Conservation (phyloP, 2,329 filamentous ascomycete genomes). For the Sarocladium oryzae region DNA sequence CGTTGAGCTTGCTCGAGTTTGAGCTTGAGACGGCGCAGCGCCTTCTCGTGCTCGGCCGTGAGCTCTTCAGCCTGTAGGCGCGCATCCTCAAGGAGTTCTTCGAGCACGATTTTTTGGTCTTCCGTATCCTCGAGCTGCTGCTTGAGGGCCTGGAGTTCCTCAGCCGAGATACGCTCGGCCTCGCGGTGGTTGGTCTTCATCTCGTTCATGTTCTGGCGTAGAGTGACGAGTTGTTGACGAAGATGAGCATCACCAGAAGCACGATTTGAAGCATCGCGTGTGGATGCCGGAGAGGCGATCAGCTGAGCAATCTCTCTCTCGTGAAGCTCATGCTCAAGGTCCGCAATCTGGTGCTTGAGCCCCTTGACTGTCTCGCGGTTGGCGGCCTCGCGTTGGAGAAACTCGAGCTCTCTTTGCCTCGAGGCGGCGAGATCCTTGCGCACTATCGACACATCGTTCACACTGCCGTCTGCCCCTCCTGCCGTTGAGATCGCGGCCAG, state of each 20-base stretch:
- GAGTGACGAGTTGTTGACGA: conserved; percentile 52
- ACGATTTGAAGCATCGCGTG: conserved; percentile 47
- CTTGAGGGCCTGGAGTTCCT: conserved; percentile 42
- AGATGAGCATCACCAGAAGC: conserved; percentile 54
- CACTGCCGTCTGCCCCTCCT: conserved; percentile 31
- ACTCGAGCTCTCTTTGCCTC: conserved; percentile 59
- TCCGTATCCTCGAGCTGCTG: conserved; percentile 49
- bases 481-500: conserved; percentile 26
- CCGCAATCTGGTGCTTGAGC: conserved; percentile 58
- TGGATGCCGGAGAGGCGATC: conserved; percentile 33
- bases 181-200: conserved; percentile 43
- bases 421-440: conserved; percentile 57
- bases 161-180: conserved; percentile 38
- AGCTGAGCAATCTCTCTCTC: conserved; percentile 53
- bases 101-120: conserved; percentile 51
- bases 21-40: conserved; percentile 36
- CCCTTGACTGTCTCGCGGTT: conserved; percentile 57
- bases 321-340: conserved; percentile 62
- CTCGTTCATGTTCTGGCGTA: conserved; percentile 54
- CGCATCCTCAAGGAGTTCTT: conserved; percentile 51
- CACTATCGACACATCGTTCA: conserved; percentile 52
- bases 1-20: conserved; percentile 46
- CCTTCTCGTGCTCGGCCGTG: conserved; percentile 34
- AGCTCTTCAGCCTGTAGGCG: conserved; percentile 45
- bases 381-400: conserved; percentile 57